phyloP scores from a whole-genome alignment of 371 early-diverging fungal genomes.

The Mucor racemosus region DNA sequence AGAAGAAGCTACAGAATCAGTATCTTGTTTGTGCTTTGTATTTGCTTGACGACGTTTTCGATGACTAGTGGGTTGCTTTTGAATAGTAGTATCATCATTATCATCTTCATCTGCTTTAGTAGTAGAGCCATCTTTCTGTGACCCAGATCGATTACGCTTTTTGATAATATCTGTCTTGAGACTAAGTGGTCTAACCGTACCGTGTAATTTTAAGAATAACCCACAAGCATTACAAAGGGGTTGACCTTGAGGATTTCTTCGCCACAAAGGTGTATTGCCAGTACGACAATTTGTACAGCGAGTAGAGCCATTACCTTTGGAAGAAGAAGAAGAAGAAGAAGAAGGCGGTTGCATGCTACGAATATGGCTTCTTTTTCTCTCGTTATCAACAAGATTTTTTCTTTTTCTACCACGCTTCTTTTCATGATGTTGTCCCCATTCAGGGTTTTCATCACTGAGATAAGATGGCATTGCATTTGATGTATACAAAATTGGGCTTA shows the following conservation, averaged over 20 bases:
- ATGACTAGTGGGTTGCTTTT: not conserved
- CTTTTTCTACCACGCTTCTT: slow-evolving; percentile 18
- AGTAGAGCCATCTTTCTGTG: slow-evolving; percentile 12
- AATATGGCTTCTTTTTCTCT: not conserved
- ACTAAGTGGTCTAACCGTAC: slow-evolving; percentile 38
- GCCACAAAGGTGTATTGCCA: slow-evolving; percentile 35
- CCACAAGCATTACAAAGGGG: slow-evolving; percentile 43
- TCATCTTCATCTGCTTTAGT: not conserved
- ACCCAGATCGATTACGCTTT: slow-evolving; percentile 32
- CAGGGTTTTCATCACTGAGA: slow-evolving; percentile 12
- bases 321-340: not conserved
- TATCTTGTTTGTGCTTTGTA: slow-evolving; percentile 8
- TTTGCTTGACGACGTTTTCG: slow-evolving; percentile 3
- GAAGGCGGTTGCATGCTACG: no score
- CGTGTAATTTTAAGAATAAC: slow-evolving; percentile 36
- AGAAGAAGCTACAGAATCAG: slow-evolving; percentile 8
- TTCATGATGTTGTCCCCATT: slow-evolving; percentile 6
- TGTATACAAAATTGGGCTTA: not conserved
- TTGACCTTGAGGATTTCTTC: slow-evolving; percentile 36
- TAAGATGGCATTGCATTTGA: not conserved
- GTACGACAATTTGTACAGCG: slow-evolving; percentile 35
- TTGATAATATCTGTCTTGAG: slow-evolving; percentile 41
- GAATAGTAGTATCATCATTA: not conserved
- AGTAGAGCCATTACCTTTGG: slow-evolving; percentile 1
- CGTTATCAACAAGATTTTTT: not conserved